Conservation (phyloP, 2,329 filamentous ascomycete genomes). For the Sporothrix dimorphospora region DNA sequence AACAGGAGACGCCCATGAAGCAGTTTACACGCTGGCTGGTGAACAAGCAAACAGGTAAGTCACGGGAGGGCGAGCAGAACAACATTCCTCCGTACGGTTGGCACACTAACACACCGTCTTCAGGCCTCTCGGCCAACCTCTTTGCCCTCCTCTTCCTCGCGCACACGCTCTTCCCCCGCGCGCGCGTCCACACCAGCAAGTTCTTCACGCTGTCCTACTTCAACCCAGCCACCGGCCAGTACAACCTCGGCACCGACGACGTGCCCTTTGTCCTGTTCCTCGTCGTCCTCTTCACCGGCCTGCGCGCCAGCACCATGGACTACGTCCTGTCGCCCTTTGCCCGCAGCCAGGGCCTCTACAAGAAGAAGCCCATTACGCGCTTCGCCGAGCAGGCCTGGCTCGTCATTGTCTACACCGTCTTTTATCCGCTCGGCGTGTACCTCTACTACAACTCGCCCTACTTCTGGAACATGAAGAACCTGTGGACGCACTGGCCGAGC, state of each 20-base stretch:
- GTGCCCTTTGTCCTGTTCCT: slow-evolving; percentile 75
- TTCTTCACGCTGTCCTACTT: slow-evolving; percentile 89
- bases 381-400: slow-evolving; percentile 97
- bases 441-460: slow-evolving; percentile 77
- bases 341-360: slow-evolving; percentile 70
- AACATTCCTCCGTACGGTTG: no score
- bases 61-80: background rate
- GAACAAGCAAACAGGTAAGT: slow-evolving; percentile 77
- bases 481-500: slow-evolving; percentile 86
- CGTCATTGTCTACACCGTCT: slow-evolving; percentile 77
- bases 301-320: slow-evolving; percentile 84
- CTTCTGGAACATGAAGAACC: slow-evolving; percentile 72
- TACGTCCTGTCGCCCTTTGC: slow-evolving; percentile 82
- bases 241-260: slow-evolving; percentile 80
- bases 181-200: slow-evolving; percentile 77
- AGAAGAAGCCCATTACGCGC: slow-evolving; percentile 74
- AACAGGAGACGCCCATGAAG: slow-evolving; percentile 64
- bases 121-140: slow-evolving; percentile 84
- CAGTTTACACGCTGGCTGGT: slow-evolving; percentile 70
- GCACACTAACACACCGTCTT: background rate
- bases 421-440: slow-evolving; percentile 87
- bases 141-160: slow-evolving; percentile 80
- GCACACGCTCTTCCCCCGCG: slow-evolving; percentile 79
- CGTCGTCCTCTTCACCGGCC: slow-evolving; percentile 82
- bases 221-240: slow-evolving; percentile 68